Conservation (phyloP, 2,329 filamentous ascomycete genomes). For the Neopestalotiopsis sp. region DNA sequence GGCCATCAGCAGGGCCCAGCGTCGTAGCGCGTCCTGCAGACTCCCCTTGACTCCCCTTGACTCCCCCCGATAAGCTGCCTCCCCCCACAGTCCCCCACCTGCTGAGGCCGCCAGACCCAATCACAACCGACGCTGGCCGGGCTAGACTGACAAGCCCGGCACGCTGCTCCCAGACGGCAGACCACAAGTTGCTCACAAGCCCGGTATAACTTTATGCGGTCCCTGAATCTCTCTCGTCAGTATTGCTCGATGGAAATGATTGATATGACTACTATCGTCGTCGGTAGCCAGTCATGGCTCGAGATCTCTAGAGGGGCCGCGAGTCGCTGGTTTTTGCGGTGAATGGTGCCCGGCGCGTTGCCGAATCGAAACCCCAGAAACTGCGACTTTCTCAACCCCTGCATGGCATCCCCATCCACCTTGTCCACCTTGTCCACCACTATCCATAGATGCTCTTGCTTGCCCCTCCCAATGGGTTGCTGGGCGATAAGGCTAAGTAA, state of each 20-base stretch:
- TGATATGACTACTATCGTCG: slow-evolving; percentile 4
- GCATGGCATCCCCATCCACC: not conserved
- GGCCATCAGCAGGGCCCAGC: slow-evolving; percentile 9
- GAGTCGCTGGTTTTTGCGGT: not conserved
- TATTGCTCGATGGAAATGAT: slow-evolving; percentile 4
- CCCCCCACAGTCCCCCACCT: slow-evolving; percentile 8
- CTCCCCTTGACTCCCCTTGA: not conserved
- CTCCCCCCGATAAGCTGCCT: slow-evolving; percentile 1
- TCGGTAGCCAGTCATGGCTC: slow-evolving; percentile 3
- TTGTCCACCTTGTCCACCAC: not conserved
- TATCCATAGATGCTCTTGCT: too few relatives aligned
- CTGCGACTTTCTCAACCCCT: not conserved
- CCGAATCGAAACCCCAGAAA: not conserved
- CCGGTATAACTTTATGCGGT: slow-evolving; percentile 2
- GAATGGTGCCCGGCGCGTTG: too few relatives aligned
- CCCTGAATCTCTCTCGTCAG: slow-evolving; percentile 6
- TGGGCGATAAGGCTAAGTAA: slow-evolving; percentile 6
- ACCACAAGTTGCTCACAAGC: not conserved
- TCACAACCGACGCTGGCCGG: slow-evolving; percentile 2
- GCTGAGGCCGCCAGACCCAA: not conserved
- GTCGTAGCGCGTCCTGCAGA: not conserved
- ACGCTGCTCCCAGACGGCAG: not conserved
- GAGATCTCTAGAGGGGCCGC: not conserved
- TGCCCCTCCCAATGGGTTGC: not conserved
- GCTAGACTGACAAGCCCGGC: not conserved